These are phyloP conservation scores for Aphanomyces stellatus DNA, from an alignment of 352 stramenopile genomes.

Conservation along the genomic window DNA sequence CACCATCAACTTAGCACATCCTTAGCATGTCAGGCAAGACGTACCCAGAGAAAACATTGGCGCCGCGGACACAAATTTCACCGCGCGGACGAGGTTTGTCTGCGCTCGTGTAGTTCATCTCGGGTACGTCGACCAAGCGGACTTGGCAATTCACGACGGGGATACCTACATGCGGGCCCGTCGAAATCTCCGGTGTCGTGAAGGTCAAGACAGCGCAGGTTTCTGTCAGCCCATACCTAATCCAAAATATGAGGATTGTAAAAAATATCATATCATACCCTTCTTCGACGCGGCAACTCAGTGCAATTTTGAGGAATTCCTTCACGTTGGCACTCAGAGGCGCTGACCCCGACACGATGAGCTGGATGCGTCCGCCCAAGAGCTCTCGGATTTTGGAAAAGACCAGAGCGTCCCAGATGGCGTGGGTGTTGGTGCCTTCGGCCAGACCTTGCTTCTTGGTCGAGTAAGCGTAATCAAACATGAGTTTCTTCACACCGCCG, in stretches of 20 bases:
- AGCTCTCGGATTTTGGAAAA: conserved; percentile 82
- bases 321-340: conserved; percentile 91
- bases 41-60: conserved; percentile 32
- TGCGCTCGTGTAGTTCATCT: conserved; percentile 93
- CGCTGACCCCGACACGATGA: conserved; percentile 92
- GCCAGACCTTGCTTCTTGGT: conserved; percentile 50
- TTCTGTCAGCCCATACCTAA: conserved; percentile 83
- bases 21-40: too few species aligned
- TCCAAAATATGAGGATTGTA: neutral
- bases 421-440: conserved; percentile 43
- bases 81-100: conserved; percentile 61
- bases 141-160: conserved; percentile 84
- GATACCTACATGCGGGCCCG: conserved; percentile 88
- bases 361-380: conserved; percentile 83
- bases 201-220: too few species aligned
- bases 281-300: conserved; percentile 89
- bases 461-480: conserved; percentile 63
- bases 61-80: conserved; percentile 43
- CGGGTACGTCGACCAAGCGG: conserved; percentile 91
- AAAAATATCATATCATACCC: conserved; percentile 60
- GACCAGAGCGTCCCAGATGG: conserved; percentile 80
- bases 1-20: too few species aligned
- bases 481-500: conserved; percentile 63
- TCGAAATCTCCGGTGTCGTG: conserved; percentile 45
- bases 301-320: conserved; percentile 94